Evolutionary conservation across 169 alveolate genomes (phyloP).

Genomic region (Cryptosporidium canis): DNA sequence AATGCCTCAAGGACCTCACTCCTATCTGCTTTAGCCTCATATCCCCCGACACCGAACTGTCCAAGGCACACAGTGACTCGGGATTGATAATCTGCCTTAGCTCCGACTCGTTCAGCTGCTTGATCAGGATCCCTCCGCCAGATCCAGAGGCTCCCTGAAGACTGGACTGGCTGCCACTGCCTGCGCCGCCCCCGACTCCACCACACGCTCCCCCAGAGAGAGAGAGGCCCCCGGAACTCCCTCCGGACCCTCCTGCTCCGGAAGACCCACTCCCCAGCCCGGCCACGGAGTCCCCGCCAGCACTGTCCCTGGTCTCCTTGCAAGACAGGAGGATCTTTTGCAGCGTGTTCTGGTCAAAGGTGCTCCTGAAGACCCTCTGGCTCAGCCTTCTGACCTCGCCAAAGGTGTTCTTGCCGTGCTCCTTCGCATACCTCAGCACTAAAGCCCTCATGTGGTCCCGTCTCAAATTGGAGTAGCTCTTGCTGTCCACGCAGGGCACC

Average conservation of each 20-base stretch:
- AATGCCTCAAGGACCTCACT: slow-evolving; percentile 70
- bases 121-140: slow-evolving; percentile 13
- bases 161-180: not conserved
- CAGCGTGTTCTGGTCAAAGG: slow-evolving; percentile 50
- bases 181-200: not conserved
- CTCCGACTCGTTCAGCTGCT: slow-evolving; percentile 78
- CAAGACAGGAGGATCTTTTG: slow-evolving; percentile 61
- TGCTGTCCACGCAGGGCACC: slow-evolving; percentile 80
- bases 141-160: not conserved
- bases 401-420: slow-evolving; percentile 15
- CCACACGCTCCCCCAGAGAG: not conserved
- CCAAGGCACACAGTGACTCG: slow-evolving; percentile 83
- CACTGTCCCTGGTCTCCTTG: slow-evolving; percentile 36
- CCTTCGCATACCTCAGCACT: slow-evolving; percentile 51
- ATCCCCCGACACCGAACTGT: slow-evolving; percentile 82
- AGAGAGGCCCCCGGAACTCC: not conserved
- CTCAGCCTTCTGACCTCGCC: slow-evolving; percentile 15
- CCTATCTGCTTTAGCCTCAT: slow-evolving; percentile 81
- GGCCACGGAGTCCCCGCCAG: not conserved
- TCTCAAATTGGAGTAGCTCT: slow-evolving; percentile 21
- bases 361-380: slow-evolving; percentile 28
- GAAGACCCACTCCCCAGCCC: not conserved
- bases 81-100: slow-evolving; percentile 84
- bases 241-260: not conserved
- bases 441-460: slow-evolving; percentile 57